Evolutionary conservation across 1,139 yeast genomes (phyloP).

Genomic region (Scheffersomyces titani): DNA sequence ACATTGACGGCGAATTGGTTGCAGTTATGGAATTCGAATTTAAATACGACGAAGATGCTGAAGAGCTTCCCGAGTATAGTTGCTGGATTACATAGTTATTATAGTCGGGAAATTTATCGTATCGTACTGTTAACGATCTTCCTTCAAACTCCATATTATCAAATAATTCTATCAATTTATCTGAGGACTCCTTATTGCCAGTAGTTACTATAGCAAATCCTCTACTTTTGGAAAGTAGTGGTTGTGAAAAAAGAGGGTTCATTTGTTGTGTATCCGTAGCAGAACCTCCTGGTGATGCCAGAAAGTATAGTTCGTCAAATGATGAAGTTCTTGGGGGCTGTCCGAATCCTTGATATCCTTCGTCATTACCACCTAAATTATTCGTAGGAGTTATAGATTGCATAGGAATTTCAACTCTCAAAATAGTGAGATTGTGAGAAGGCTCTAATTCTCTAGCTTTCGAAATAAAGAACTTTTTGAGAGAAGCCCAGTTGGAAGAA

Average conservation of each 20-base stretch:
- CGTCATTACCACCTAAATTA: not conserved
- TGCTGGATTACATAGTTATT: conserved; percentile 37
- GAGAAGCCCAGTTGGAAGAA: conserved; percentile 54
- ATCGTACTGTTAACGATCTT: conserved; percentile 59
- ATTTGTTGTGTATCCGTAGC: not conserved
- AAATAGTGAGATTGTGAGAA: conserved; percentile 31
- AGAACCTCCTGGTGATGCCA: not conserved
- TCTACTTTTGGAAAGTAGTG: conserved; percentile 29
- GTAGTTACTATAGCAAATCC: conserved; percentile 72
- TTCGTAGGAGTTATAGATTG: conserved; percentile 18
- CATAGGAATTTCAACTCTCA: conserved; percentile 59
- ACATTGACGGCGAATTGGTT: not conserved
- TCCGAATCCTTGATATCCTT: not conserved
- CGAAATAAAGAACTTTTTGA: conserved; percentile 47
- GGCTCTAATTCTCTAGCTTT: conserved; percentile 28
- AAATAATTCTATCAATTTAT: conserved; percentile 48
- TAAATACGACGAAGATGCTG: not conserved
- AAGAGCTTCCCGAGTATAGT: conserved; percentile 9
- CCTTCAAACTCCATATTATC: conserved; percentile 59
- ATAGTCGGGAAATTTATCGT: conserved; percentile 50
- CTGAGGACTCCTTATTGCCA: conserved; percentile 49
- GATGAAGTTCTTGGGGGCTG: not conserved
- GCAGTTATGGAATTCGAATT: not conserved
- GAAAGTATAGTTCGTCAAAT: not conserved
- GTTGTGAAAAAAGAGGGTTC: not conserved